Conservation (phyloP, 768 basidiomycete species). For the Fibroporia radiculosa region DNA sequence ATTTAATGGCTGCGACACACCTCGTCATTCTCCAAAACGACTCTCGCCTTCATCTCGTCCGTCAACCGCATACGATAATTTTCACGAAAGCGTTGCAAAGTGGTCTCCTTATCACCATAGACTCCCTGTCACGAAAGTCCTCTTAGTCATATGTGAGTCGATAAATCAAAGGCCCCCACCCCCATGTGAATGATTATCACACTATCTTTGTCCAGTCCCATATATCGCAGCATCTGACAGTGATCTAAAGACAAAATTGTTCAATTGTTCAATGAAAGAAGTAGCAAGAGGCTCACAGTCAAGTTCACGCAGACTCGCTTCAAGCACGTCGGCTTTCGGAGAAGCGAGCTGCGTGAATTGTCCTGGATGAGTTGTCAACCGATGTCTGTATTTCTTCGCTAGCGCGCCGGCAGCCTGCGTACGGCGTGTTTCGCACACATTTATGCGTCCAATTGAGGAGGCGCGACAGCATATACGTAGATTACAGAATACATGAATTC, state of each 20-base stretch:
- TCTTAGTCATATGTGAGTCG: background rate
- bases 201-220: constrained; percentile 76
- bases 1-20: constrained; percentile 28
- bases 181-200: constrained; percentile 83
- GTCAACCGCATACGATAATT: constrained; percentile 56
- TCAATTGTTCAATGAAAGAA: background rate
- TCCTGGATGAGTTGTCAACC: constrained; percentile 84
- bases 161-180: constrained; percentile 35
- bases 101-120: constrained; percentile 70
- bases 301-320: constrained; percentile 72
- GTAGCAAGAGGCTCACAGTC: constrained; percentile 30
- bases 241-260: constrained; percentile 39
- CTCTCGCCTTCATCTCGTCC: constrained; percentile 54
- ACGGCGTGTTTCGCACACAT: background rate
- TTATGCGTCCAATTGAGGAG: background rate
- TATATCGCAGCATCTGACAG: constrained; percentile 77
- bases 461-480: no score
- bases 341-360: constrained; percentile 77
- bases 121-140: constrained; percentile 42
- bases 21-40: constrained; percentile 95
- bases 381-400: constrained; percentile 41
- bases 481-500: background rate
- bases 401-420: constrained; percentile 31
- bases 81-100: constrained; percentile 65
- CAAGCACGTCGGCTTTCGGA: constrained; percentile 66